These are phyloP conservation scores for Colletotrichum limetticola DNA, from an alignment of 2,329 filamentous ascomycete genomes.

Conservation along the genomic window DNA sequence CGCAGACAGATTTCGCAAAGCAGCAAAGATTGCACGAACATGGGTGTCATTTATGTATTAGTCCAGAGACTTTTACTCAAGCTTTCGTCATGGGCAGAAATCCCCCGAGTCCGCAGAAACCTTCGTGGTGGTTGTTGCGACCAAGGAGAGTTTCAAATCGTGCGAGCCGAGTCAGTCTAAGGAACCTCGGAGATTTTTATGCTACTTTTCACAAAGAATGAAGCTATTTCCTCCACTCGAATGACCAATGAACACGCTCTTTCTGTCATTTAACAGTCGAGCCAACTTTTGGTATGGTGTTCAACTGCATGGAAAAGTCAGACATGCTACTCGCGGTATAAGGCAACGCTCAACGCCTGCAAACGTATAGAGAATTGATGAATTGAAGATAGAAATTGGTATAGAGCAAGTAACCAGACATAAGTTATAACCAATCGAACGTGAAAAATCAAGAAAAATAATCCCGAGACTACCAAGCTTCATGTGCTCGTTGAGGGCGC, in stretches of 20 bases:
- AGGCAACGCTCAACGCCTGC: too few species aligned
- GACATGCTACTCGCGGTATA: not conserved
- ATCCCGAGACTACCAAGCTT: conserved; percentile 9
- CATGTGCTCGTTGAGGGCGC: not conserved
- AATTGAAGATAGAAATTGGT: not conserved
- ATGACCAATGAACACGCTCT: not conserved
- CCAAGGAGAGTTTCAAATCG: not conserved
- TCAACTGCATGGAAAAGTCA: not conserved
- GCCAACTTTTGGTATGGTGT: not conserved
- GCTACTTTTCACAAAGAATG: not conserved
- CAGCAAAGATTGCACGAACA: not conserved
- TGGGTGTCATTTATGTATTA: not conserved
- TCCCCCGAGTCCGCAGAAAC: not conserved
- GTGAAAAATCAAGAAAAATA: not conserved
- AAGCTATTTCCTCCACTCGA: not conserved
- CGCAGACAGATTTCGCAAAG: not conserved
- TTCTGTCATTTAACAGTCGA: not conserved
- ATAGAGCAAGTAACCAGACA: not conserved
- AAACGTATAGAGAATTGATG: not conserved
- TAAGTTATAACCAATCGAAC: not conserved
- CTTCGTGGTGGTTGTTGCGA: not conserved
- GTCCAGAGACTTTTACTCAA: not conserved
- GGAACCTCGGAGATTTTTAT: not conserved
- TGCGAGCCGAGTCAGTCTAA: not conserved
- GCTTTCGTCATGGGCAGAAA: not conserved